Percentiles rank a stretch among this genome's conserved stretches.
These are phyloP conservation scores for Hemileccinum impolitum DNA, from an alignment of 768 basidiomycete genomes.

Conservation along the genomic window DNA sequence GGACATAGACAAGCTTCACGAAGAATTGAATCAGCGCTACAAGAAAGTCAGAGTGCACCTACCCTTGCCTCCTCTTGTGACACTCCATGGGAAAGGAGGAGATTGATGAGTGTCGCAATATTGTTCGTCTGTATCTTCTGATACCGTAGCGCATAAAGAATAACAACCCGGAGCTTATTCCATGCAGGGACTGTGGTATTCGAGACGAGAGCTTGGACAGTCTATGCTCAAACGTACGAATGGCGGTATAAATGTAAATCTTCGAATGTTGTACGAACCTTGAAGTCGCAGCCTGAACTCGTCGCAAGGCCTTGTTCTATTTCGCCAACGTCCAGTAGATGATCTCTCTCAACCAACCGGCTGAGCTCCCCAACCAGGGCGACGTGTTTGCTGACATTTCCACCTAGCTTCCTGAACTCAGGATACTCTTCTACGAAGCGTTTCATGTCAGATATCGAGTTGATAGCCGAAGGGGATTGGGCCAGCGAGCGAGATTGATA, in stretches of 20 bases:
- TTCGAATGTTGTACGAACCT: slow-evolving; percentile 43
- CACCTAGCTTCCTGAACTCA: slow-evolving; percentile 93
- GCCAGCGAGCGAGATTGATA: slow-evolving; percentile 84
- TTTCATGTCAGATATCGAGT: slow-evolving; percentile 96
- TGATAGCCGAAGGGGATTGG: slow-evolving; percentile 75
- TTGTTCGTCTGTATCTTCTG: slow-evolving; percentile 85
- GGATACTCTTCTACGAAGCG: slow-evolving; percentile 97
- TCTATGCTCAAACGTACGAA: slow-evolving; percentile 41
- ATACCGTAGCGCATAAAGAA: slow-evolving; percentile 90
- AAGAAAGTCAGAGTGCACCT: slow-evolving; percentile 5
- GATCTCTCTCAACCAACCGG: slow-evolving; percentile 80
- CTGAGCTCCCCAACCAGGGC: slow-evolving; percentile 95
- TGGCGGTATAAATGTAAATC: background rate
- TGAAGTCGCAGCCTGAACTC: slow-evolving; percentile 85
- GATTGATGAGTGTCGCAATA: slow-evolving; percentile 73
- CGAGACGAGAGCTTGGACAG: slow-evolving; percentile 74
- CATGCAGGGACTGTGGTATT: slow-evolving; percentile 64
- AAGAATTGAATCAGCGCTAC: slow-evolving; percentile 7
- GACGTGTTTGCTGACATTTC: slow-evolving; percentile 98
- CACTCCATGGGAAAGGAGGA: slow-evolving; percentile 73
- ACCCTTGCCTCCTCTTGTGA: slow-evolving; percentile 74
- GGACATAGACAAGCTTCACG: slow-evolving; percentile 82
- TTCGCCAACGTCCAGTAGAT: slow-evolving; percentile 86
- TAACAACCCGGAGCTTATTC: slow-evolving; percentile 88
- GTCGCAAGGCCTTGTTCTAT: slow-evolving; percentile 95